Evolutionary conservation across 148 eudicot species (phyloP).

Genomic region (Heliosperma pusillum): DNA sequence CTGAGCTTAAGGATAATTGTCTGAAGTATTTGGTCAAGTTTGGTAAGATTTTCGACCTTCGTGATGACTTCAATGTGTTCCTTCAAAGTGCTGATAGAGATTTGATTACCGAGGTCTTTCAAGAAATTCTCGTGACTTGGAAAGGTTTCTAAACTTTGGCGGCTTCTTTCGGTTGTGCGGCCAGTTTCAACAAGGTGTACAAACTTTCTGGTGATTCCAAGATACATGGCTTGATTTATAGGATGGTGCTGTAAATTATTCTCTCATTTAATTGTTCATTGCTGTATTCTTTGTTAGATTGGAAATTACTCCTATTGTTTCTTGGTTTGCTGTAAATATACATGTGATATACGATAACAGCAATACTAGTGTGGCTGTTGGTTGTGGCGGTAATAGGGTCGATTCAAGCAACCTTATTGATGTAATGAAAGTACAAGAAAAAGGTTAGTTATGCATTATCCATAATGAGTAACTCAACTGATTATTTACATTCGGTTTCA

Average conservation of each 20-base stretch:
- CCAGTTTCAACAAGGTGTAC: too few species aligned
- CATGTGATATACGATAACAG: background rate
- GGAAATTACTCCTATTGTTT: background rate
- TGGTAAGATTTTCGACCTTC: conserved; percentile 76
- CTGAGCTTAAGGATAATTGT: conserved; percentile 62
- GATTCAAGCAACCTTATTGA: too few species aligned
- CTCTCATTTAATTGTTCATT: background rate
- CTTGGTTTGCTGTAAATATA: background rate
- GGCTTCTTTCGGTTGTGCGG: too few species aligned
- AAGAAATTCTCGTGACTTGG: conserved; percentile 82
- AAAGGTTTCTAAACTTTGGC: conserved; percentile 61
- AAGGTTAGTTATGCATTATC: too few species aligned
- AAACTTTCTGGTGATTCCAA: too few species aligned
- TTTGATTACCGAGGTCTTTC: conserved; percentile 61
- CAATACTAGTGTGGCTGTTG: background rate
- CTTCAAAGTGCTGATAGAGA: conserved; percentile 75
- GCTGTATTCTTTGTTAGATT: background rate
- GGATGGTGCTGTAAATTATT: background rate
- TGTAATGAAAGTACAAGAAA: background rate
- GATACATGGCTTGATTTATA: too few species aligned
- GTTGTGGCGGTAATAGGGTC: too few species aligned
- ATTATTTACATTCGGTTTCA: too few species aligned
- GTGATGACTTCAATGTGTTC: conserved; percentile 68
- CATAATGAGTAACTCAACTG: too few species aligned
- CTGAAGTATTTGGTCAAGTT: conserved; percentile 76